Conservation (phyloP, 2,329 filamentous ascomycete species). For the Penicillium sp. region DNA sequence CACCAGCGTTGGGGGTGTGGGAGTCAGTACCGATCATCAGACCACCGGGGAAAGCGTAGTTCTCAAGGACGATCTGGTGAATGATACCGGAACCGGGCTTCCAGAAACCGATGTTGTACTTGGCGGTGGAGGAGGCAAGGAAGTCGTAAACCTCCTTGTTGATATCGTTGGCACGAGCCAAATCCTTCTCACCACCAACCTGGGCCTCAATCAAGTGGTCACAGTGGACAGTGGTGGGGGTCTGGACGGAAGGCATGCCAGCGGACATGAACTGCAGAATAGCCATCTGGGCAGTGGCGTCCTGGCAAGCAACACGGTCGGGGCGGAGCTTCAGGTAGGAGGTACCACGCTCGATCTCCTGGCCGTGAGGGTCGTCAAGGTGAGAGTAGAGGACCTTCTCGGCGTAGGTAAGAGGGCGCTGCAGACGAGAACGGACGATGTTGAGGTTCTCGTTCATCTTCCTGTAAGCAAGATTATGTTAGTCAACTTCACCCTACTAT, state of each 20-base stretch:
- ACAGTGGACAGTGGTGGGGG: slow-evolving; percentile 94
- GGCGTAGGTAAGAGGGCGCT: slow-evolving; percentile 89
- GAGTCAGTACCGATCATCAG: slow-evolving; percentile 97
- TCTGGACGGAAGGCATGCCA: slow-evolving; percentile 92
- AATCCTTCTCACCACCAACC: slow-evolving; percentile 88
- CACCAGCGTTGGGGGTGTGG: slow-evolving; percentile 92
- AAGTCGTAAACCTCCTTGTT: slow-evolving; percentile 99
- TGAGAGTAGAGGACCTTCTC: slow-evolving; percentile 99
- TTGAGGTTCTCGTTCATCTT: slow-evolving; percentile 98
- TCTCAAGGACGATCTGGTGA: slow-evolving; percentile 97
- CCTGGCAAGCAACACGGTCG: slow-evolving; percentile 97
- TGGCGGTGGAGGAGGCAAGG: slow-evolving; percentile 87
- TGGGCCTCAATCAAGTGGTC: slow-evolving; percentile 99
- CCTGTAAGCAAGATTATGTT: slow-evolving; percentile 51
- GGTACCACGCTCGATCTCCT: slow-evolving; percentile 92
- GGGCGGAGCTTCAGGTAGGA: slow-evolving; percentile 97
- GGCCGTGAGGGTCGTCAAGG: slow-evolving; percentile 91
- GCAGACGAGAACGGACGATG: slow-evolving; percentile 84
- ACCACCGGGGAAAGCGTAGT: slow-evolving; percentile 98
- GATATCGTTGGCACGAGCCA: slow-evolving; percentile 83
- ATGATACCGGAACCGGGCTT: slow-evolving; percentile 98
- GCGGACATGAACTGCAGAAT: slow-evolving; percentile 99
- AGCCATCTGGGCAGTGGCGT: slow-evolving; percentile 99
- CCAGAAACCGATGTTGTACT: slow-evolving; percentile 99
- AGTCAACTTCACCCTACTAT: slow-evolving; percentile 8